A percentile compares a stretch with the other conserved stretches of the same genome.
Evolutionary conservation across 83 land plant genomes (phyloP).

Genomic region (Larix sibirica): DNA sequence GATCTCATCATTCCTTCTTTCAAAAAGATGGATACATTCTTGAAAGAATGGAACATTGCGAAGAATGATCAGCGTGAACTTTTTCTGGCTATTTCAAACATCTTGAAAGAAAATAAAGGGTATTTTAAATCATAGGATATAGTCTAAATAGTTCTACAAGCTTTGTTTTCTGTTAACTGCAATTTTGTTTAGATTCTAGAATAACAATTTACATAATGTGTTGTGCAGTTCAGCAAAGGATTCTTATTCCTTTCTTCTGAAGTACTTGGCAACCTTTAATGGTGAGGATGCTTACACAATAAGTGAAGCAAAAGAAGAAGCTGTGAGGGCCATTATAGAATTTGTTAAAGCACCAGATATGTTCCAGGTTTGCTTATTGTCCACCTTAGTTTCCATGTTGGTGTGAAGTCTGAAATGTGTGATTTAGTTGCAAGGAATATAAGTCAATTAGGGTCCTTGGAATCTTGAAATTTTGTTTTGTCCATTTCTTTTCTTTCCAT

Average conservation of each 20-base stretch:
- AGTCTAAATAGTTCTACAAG: background rate
- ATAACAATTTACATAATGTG: background rate
- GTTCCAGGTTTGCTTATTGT: constrained; percentile 79
- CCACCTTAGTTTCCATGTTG: background rate
- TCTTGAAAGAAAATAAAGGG: constrained; percentile 89
- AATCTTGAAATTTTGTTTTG: background rate
- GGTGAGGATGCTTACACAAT: constrained; percentile 72
- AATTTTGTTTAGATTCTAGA: background rate
- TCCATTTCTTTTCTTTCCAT: background rate
- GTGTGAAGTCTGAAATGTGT: background rate
- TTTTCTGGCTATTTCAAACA: constrained; percentile 69
- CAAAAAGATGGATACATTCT: constrained; percentile 81
- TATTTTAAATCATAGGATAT: constrained; percentile 11
- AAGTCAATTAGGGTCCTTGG: background rate
- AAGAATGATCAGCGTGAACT: constrained; percentile 72
- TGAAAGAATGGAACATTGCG: constrained; percentile 91
- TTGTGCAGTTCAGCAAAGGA: constrained; percentile 75
- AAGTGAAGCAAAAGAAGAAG: constrained; percentile 92
- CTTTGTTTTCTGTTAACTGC: background rate
- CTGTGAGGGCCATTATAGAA: constrained; percentile 84
- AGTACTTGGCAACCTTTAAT: constrained; percentile 88
- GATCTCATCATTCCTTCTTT: constrained; percentile 85
- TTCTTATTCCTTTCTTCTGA: constrained; percentile 68
- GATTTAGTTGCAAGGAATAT: background rate
- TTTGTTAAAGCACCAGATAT: constrained; percentile 97